Base-by-base conservation (phyloP, 768 basidiomycete genomes). In the Tremella mesenterica region DNA sequence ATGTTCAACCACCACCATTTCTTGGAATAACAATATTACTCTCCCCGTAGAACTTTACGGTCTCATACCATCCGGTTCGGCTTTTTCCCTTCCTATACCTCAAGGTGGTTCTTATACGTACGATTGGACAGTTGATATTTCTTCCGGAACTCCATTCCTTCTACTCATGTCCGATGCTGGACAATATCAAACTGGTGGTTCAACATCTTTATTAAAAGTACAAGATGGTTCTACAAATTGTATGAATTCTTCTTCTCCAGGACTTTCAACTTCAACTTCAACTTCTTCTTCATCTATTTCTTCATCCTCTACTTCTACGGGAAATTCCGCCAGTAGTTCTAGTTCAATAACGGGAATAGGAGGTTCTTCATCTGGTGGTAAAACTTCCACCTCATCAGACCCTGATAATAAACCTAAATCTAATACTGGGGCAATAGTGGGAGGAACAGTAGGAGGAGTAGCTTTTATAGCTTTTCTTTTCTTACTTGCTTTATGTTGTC, bases 391-490 rank as follows among this genome's bases (percentile, higher is more conserved):
- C 10, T 18, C 45, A 26, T 18, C 28, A 4, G 44, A 34, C 27
- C 29, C 13, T 23, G 50, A 36, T 13, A 31, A 38, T 14, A 29
- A 41, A 3, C 26, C 30, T n/a, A 44, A 44, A 21, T 23, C 30
- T 16, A 51, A 54, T 25, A 58, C 54, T 0, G 71, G 69, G 16
- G 67, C 71, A 0, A 71, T 73, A 3, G 65, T 73, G 1, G 74
- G 73, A 0, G 70, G 73, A 1, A 61, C 60, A 0, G 60, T 75
- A 2, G 76, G 74, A 2, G 63, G 73, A 16, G 63, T 74, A 18
- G 68, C 65, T 4, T 68, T 65, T 26, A 56, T 75, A 12, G 46
- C 72, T 30, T 56, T 75, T 14, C 64, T 75, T 25, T 63, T 52
- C 6, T n/a, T 75, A 3, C 55, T 74, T 20, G 54, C 65, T 4